phyloP scores from a whole-genome alignment of 208 protist genomes.

The Tritrichomonas musculus region DNA sequence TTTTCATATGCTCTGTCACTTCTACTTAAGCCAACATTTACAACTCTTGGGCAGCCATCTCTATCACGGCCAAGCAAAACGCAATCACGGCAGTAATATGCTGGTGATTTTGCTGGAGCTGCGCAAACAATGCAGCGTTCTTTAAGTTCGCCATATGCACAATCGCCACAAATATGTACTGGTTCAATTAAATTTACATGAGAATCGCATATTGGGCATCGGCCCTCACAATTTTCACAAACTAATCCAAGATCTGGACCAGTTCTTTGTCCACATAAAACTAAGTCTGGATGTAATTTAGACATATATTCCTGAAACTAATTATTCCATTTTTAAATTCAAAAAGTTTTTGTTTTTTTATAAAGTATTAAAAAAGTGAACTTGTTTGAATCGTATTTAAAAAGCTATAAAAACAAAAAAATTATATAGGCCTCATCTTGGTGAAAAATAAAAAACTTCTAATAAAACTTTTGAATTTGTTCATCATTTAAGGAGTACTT shows the following conservation, averaged over 20 bases:
- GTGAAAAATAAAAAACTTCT: too few relatives aligned
- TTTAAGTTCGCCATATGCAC: neutral
- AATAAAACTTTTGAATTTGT: too few relatives aligned
- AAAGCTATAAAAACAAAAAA: too few relatives aligned
- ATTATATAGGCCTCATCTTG: too few relatives aligned
- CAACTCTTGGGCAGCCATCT: neutral
- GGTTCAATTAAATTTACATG: neutral
- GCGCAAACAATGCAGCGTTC: neutral
- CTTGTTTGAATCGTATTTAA: too few relatives aligned
- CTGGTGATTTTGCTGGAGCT: neutral
- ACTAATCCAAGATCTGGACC: neutral
- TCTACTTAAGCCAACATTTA: slow-evolving; percentile 8
- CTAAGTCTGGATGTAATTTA: neutral
- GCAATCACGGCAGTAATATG: neutral
- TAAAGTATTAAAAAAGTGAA: too few relatives aligned
- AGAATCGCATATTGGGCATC: neutral
- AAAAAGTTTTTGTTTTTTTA: neutral
- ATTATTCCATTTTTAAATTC: neutral
- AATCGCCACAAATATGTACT: neutral
- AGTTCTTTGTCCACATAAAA: neutral
- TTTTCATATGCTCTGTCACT: neutral
- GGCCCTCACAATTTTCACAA: neutral
- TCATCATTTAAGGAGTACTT: too few relatives aligned
- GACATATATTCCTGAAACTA: neutral
- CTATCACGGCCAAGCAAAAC: neutral